Evolutionary conservation across 495 filamentous ascomycete species (phyloP).

Genomic region (Podospora bellae-mahoneyi): DNA sequence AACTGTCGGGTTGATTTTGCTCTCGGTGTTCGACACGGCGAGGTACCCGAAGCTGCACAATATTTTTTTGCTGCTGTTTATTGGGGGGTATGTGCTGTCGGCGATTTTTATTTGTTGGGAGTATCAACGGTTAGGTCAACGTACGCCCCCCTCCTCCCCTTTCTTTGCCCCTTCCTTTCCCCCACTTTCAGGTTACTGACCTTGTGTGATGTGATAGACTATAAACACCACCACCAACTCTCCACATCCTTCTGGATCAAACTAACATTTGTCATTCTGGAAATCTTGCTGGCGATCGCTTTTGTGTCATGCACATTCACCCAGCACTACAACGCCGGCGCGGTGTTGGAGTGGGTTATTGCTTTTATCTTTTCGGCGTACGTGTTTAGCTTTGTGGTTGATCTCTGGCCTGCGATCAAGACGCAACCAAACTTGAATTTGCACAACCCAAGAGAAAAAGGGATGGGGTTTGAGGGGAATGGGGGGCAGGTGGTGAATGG

Average conservation of each 20-base stretch:
- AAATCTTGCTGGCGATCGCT: constrained; percentile 68
- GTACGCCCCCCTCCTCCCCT: constrained; percentile 29
- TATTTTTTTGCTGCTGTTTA: constrained; percentile 77
- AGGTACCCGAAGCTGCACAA: constrained; percentile 64
- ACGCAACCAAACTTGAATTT: constrained; percentile 42
- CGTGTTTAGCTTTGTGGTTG: constrained; percentile 81
- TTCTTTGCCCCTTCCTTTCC: not conserved
- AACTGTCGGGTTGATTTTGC: constrained; percentile 71
- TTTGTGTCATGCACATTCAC: constrained; percentile 49
- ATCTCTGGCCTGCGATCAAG: constrained; percentile 74
- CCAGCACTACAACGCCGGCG: constrained; percentile 51
- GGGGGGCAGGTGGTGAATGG: not conserved
- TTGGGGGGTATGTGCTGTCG: constrained; percentile 75
- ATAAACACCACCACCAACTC: constrained; percentile 69
- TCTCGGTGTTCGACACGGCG: constrained; percentile 80
- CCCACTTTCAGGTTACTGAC: not conserved
- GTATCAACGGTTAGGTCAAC: constrained; percentile 77
- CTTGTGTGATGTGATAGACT: constrained; percentile 40
- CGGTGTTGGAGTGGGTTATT: constrained; percentile 71
- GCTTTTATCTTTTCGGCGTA: constrained; percentile 90
- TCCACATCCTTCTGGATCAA: constrained; percentile 79
- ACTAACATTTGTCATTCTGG: constrained; percentile 71
- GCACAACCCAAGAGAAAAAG: not conserved
- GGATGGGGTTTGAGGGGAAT: not conserved
- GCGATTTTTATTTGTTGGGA: constrained; percentile 85